Evolutionary conservation across 2,329 filamentous ascomycete genomes (phyloP).

Genomic region (Aspergillus unguis): DNA sequence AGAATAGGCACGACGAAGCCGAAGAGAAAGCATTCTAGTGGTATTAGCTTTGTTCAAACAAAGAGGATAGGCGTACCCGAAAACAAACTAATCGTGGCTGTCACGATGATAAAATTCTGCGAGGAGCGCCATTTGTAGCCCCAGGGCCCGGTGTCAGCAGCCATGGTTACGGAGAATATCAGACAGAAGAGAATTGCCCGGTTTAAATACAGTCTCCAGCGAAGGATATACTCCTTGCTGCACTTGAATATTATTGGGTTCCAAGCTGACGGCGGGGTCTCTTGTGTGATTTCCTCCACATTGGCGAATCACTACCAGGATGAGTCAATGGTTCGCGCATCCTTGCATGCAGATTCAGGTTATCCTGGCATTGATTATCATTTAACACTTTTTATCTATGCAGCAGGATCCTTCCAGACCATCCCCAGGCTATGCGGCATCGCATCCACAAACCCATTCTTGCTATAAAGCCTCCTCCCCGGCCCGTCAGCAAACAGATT

Average conservation of each 20-base stretch:
- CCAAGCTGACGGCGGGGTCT: too few relatives aligned
- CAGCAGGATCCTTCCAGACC: slow-evolving; percentile 16
- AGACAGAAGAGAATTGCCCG: neutral
- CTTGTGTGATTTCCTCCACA: too few relatives aligned
- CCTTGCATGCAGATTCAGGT: neutral
- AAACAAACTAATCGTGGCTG: slow-evolving; percentile 14
- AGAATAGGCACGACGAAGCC: slow-evolving; percentile 34
- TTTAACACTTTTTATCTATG: neutral
- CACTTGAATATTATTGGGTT: too few relatives aligned
- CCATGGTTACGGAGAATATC: neutral
- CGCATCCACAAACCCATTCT: slow-evolving; percentile 47
- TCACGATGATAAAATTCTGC: slow-evolving; percentile 12
- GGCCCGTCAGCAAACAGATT: slow-evolving; percentile 47
- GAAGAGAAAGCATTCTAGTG: slow-evolving; percentile 32
- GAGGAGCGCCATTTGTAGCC: slow-evolving; percentile 20
- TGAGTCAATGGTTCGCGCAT: neutral
- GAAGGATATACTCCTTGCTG: too few relatives aligned
- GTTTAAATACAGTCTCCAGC: neutral
- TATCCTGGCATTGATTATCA: neutral
- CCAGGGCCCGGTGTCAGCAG: neutral
- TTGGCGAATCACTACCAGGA: too few relatives aligned
- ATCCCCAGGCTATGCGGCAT: slow-evolving; percentile 39
- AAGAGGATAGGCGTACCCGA: slow-evolving; percentile 6
- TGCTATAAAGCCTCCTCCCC: slow-evolving; percentile 45
- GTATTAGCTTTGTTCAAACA: neutral